These are phyloP conservation scores for Backusella tuberculispora DNA, from an alignment of 192 early-diverging fungal genomes.

Conservation along the genomic window DNA sequence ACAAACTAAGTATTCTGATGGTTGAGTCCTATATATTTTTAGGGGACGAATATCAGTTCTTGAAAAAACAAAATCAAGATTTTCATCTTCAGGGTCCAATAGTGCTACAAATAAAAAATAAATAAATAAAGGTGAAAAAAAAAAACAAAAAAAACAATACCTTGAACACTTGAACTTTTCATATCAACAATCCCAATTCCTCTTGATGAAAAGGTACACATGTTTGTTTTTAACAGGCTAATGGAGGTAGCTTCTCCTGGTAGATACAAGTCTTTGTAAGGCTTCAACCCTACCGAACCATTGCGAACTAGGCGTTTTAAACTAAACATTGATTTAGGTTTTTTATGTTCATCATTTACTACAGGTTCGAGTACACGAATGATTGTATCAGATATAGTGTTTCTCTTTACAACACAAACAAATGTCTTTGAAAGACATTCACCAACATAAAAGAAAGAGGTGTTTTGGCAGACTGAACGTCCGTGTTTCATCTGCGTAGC, in stretches of 20 bases:
- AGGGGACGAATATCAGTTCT: conserved; percentile 79
- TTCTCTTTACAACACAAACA: conserved; percentile 37
- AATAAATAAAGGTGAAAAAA: neutral
- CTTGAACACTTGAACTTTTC: conserved; percentile 83
- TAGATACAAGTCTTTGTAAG: conserved; percentile 83
- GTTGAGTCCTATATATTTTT: conserved; percentile 76
- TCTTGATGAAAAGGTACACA: conserved; percentile 87
- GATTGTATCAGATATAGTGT: conserved; percentile 32
- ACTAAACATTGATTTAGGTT: conserved; percentile 31
- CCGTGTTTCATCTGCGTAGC: conserved; percentile 44
- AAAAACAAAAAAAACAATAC: conserved; percentile 17
- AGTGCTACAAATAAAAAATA: conserved; percentile 40
- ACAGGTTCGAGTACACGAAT: conserved; percentile 39
- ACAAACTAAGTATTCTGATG: conserved; percentile 88
- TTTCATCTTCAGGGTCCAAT: conserved; percentile 82
- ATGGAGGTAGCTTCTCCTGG: conserved; percentile 85
- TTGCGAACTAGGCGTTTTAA: conserved; percentile 25
- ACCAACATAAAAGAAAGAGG: conserved; percentile 41
- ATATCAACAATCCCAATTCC: conserved; percentile 95
- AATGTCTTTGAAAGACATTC: conserved; percentile 31
- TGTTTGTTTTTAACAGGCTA: conserved; percentile 80
- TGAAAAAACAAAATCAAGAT: conserved; percentile 81
- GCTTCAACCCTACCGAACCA: conserved; percentile 28
- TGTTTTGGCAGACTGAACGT: conserved; percentile 31
- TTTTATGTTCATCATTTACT: conserved; percentile 27